Conservation (phyloP, 2,329 filamentous ascomycete species). For the Nannizziopsis barbatae region DNA sequence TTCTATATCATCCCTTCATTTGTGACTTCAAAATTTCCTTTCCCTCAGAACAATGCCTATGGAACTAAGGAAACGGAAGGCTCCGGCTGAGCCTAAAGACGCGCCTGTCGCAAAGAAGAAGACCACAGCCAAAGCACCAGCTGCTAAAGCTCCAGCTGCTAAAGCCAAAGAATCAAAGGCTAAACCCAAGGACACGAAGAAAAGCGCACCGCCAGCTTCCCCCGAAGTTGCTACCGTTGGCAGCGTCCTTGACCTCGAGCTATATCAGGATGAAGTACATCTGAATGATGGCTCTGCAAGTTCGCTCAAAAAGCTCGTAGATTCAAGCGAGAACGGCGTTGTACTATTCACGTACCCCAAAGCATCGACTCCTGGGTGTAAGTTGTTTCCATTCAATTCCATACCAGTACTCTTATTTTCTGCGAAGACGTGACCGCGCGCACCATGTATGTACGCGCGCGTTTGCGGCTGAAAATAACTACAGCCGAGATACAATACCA, state of each 20-base stretch:
- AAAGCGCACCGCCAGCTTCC: neutral
- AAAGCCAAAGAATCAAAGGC: constrained; percentile 26
- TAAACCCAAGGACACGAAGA: constrained; percentile 13
- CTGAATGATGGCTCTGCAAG: constrained; percentile 74
- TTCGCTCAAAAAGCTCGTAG: constrained; percentile 67
- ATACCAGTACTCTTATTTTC: neutral
- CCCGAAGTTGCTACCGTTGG: constrained; percentile 23
- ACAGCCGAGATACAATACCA: neutral
- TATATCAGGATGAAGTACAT: constrained; percentile 60
- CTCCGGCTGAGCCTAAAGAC: constrained; percentile 38
- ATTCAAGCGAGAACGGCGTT: constrained; percentile 72
- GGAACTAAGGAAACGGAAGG: constrained; percentile 54
- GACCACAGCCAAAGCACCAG: constrained; percentile 23
- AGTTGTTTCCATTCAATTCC: constrained; percentile 31
- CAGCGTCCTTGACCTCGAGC: constrained; percentile 43
- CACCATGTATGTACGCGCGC: neutral
- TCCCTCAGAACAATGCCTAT: constrained; percentile 25
- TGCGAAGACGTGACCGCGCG: neutral
- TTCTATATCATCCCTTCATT: neutral
- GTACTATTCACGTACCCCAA: constrained; percentile 93
- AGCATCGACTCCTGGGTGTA: constrained; percentile 89
- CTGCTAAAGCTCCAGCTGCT: constrained; percentile 22
- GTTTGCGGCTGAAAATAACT: neutral
- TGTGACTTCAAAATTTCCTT: neutral
- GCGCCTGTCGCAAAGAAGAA: constrained; percentile 41